Conservation (phyloP, 345 rosid species). For the Punica granatum region DNA sequence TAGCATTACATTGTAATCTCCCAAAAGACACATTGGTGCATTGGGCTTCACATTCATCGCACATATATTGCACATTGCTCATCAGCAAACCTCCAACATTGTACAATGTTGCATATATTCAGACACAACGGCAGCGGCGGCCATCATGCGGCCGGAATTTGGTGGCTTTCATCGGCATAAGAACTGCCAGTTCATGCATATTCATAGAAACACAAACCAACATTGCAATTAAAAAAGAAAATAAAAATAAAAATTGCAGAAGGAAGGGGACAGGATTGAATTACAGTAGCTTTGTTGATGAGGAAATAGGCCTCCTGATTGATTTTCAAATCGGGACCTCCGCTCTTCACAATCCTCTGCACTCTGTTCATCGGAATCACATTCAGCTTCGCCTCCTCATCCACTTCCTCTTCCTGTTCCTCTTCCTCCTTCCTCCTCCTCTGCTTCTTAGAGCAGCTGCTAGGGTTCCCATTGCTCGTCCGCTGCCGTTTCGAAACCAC, state of each 20-base stretch:
- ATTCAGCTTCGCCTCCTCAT: conserved; percentile 32
- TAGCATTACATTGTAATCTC: neutral
- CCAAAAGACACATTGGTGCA: neutral
- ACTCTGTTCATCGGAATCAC: conserved; percentile 71
- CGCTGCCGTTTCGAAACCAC: conserved; percentile 1
- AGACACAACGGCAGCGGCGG: neutral
- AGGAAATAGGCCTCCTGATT: conserved; percentile 62
- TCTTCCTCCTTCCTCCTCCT: conserved; percentile 14
- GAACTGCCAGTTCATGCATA: neutral
- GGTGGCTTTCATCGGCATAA: neutral
- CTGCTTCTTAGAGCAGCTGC: conserved; percentile 3
- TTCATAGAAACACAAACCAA: neutral
- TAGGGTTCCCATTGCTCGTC: conserved; percentile 8
- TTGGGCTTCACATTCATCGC: neutral
- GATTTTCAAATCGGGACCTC: conserved; percentile 25
- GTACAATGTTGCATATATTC: neutral
- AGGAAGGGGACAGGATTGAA: neutral
- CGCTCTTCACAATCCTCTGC: conserved; percentile 54
- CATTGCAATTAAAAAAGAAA: neutral
- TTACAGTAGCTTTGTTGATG: conserved; percentile 77
- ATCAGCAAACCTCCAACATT: neutral
- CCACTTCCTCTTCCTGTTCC: conserved; percentile 21
- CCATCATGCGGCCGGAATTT: neutral
- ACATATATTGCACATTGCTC: neutral
- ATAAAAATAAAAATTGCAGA: neutral